Conservation (phyloP, 331 rosid species). For the Malus hybrid region DNA sequence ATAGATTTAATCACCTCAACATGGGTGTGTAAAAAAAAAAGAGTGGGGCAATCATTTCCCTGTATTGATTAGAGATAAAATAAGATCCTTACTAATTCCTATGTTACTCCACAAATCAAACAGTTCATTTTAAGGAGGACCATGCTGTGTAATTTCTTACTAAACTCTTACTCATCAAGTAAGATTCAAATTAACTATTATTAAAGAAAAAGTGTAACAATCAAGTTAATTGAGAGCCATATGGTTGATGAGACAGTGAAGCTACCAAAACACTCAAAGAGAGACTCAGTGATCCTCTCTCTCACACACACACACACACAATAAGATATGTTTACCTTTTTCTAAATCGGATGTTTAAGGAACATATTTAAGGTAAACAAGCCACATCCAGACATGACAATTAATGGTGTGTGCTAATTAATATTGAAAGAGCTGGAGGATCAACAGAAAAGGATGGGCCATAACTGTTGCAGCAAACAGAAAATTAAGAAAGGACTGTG, state of each 20-base stretch:
- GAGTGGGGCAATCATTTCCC: too few relatives aligned
- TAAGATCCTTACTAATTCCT: not conserved
- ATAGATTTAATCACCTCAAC: too few relatives aligned
- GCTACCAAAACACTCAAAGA: too few relatives aligned
- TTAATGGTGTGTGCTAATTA: too few relatives aligned
- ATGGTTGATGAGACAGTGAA: not conserved
- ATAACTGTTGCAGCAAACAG: constrained; percentile 39
- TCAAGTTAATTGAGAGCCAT: not conserved
- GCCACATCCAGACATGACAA: not conserved
- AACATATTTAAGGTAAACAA: not conserved
- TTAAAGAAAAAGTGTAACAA: constrained; percentile 4
- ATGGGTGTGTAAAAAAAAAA: too few relatives aligned
- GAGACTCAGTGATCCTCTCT: too few relatives aligned
- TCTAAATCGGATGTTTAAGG: not conserved
- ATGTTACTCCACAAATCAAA: not conserved
- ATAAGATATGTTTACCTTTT: too few relatives aligned
- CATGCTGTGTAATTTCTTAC: not conserved
- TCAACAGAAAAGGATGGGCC: constrained; percentile 11
- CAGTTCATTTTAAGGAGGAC: not conserved
- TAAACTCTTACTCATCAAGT: not conserved
- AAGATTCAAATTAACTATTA: not conserved
- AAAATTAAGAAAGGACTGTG: constrained; percentile 44
- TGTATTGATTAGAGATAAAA: not conserved
- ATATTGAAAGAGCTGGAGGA: not conserved
- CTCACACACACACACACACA: too few relatives aligned